Base-by-base conservation (phyloP, 176 grass and related monocot species). In the Puya raimondii region DNA sequence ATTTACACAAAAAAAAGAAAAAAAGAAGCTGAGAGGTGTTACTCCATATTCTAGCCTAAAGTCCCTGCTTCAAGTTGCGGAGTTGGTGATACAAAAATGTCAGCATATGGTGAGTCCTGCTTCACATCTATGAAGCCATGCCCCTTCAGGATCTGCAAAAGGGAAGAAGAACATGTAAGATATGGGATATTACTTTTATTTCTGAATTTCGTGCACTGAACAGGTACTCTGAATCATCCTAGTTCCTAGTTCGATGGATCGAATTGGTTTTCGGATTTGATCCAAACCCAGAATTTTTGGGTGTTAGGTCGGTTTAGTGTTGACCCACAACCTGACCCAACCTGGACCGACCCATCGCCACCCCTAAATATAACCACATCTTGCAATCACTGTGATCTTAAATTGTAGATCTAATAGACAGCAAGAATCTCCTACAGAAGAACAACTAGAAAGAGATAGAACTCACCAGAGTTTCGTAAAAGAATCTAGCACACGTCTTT, bases 381-480 rank as follows among this genome's bases (percentile, higher is more conserved):
- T 59, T 61, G 21, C 16, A 17, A 61, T 61, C 17, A 61, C 7
- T 21, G 16, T 7, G 17, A 61, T 61, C 56, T 47, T 20, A 47
- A 71, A 56, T 17, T 67, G 33, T 42, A 5, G 4, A 42, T 42
- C 33, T 4, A 49, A 75, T 64, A 12, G 63, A 66, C 61, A 16
- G 63, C 27, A 56, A 11, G 64, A 22, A 29, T 23, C 18, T 23
- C 20, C 9, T 65, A 65, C 10, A 12, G 22, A 14, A 22, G 17
- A 65, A 27, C 25, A 9, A 65, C 13, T 65, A 12, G 23, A 12
- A 27, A 17, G 63, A 65, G 71, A 76, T 21, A 11, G 74, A 54
- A 67, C 66, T 52, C 82, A 93, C 94, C 94, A 99, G 80, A 68
- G 78, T 93, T 85, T 93, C 94, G 56, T 86, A 93, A 52, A 99